Percentiles rank a stretch among this genome's conserved stretches.
Conservation (phyloP, 345 rosid genomes). For the Microcos paniculata region DNA sequence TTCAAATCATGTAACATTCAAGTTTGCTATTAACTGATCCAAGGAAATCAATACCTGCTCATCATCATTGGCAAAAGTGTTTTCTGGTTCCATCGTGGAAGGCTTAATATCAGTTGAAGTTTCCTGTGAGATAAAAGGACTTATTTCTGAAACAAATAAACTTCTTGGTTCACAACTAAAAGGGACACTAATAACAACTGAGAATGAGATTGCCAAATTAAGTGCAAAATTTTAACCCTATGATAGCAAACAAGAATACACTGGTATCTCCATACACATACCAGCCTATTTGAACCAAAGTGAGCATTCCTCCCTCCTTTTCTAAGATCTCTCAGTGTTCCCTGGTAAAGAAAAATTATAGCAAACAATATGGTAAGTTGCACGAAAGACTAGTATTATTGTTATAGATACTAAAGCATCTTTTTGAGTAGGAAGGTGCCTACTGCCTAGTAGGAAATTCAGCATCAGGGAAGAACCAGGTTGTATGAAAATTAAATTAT, state of each 20-base stretch:
- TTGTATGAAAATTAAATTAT: not conserved
- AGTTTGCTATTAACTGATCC: slow-evolving; percentile 3
- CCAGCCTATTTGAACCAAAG: slow-evolving; percentile 37
- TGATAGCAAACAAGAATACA: not conserved
- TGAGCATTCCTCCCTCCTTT: slow-evolving; percentile 35
- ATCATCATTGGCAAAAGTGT: slow-evolving; percentile 29
- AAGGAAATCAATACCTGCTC: slow-evolving; percentile 35
- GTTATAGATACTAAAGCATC: not conserved
- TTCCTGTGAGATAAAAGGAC: slow-evolving; percentile 24
- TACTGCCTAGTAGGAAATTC: not conserved
- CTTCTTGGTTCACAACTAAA: not conserved
- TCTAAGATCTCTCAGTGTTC: slow-evolving; percentile 50
- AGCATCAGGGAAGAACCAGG: not conserved
- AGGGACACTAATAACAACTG: not conserved
- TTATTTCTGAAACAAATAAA: not conserved
- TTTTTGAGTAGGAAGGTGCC: not conserved
- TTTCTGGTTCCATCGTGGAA: slow-evolving; percentile 31
- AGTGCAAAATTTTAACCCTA: not conserved
- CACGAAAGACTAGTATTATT: not conserved
- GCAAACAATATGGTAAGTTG: slow-evolving; percentile 6
- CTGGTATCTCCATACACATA: slow-evolving; percentile 23
- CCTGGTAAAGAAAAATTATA: slow-evolving; percentile 29
- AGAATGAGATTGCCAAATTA: not conserved
- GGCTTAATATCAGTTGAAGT: slow-evolving; percentile 40
- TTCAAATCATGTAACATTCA: not conserved